Base-by-base conservation (phyloP, 2,329 filamentous ascomycete genomes). In the Penicillium sp. region DNA sequence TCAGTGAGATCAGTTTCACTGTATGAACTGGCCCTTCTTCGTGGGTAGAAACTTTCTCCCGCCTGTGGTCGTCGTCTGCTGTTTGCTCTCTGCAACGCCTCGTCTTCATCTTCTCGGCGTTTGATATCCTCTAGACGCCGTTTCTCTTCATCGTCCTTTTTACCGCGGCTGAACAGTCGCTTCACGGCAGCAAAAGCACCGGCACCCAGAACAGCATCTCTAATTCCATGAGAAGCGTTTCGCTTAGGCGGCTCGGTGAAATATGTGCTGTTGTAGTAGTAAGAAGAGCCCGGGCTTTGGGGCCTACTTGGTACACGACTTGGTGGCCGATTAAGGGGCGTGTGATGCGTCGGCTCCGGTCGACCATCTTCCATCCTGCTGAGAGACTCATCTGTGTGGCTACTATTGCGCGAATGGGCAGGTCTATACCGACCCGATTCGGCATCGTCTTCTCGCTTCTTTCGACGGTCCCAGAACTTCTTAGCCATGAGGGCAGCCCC, bases 401-500 rank as follows among this genome's bases (percentile, higher is more conserved):
- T 77, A 50, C 76, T 59, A 76, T 72, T 68, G 75, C 76, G 69
- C 69, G 79, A 79, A 34, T 81, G 73, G 15, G 82, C 81, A 40
- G 78, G 80, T 45, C 74, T 75, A 64, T 85, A 85, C 45, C 79
- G 79, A 15, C 76, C 78, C 11, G 80, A 78, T 50, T 82, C 80
- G 33, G 80, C 79, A 54, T 81, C 79, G 38, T 81, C 78, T 60
- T 85, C 81, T 43, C 73, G 71, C 46, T 87, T 84, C 38, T 69
- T 69, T 53, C 81, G 80, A 55, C 81, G 79, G 59, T 84, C 83
- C 67, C 83, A 81, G 49, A 85, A 76, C 44, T 79, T 84, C 59
- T 84, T 86, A 3, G 83, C 79, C 16, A 91, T 73, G 31, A 84
- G 84, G 19, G 83, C 84, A 8, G 82, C 86, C 19, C 88, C 88